Base-by-base conservation (phyloP, 2,329 filamentous ascomycete species). In the Neodidymelliopsis sp. region DNA sequence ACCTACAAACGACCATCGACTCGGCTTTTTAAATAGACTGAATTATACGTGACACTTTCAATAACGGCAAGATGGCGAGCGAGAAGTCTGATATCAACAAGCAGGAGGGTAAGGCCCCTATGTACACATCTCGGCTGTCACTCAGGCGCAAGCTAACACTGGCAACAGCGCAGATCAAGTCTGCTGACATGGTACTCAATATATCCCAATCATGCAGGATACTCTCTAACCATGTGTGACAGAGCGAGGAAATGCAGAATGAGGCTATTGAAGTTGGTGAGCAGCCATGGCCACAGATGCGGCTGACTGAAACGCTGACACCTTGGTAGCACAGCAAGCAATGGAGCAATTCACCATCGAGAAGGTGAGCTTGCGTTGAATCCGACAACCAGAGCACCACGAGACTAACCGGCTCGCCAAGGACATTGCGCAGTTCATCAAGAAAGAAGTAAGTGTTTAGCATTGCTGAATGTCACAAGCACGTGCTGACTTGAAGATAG, bases 211-310 rank as follows among this genome's bases (percentile, higher is more conserved):
- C 24, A 7, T 30, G 18, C n/a, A n/a, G 2, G 11, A 10, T 10
- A 5, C 7, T 37, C 41, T 15, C 60, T 70, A 39, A 67, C 54
- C 13, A 24, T 39, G 31, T 44, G 16, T 19, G 24, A 63, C 71
- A 97, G 94, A 93, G 88, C 67, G 93, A 97, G 51, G 92, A 97
- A 67, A 96, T 99, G 94, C 91, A 97, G 71, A 85, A 90, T 67
- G 93, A 97, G 77, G 90, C 88, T 35, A 90, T 99, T 69, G 91
- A 97, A 84, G 89, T 97, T 72, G 91, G 93, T 97, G 86, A 63
- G 91, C 62, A 31, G 25, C 16, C 23, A 15, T 28, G 38, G 15
- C 15, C 30, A 48, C 39, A 30, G 15, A 34, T 54, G 23, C 34
- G 41, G 55, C 50, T 40, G 46, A 52, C 23, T 40, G 39, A 57